phyloP scores from a whole-genome alignment of 495 filamentous ascomycete species.

The Talaromyces liani region DNA sequence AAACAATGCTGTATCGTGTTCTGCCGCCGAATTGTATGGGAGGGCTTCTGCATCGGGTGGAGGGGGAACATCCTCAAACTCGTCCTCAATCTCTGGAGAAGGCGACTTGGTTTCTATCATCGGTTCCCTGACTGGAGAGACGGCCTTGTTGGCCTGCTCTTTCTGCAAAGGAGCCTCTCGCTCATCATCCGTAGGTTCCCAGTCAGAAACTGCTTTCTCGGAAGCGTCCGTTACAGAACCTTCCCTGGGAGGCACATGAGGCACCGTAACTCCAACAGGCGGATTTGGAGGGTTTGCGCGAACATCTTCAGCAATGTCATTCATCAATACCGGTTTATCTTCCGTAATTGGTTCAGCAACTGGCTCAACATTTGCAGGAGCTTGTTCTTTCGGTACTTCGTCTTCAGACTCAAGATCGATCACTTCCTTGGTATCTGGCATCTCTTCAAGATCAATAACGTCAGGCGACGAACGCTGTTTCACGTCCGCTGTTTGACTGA shows the following conservation, averaged over 20 bases:
- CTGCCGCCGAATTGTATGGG: neutral
- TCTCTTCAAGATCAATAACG: constrained; percentile 38
- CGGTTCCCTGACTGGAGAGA: constrained; percentile 4
- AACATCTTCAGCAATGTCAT: constrained; percentile 31
- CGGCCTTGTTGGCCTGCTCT: constrained; percentile 2
- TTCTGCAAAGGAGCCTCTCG: neutral
- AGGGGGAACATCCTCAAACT: constrained; percentile 8
- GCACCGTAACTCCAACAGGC: neutral
- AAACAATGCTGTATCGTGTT: constrained; percentile 21
- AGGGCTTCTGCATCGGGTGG: neutral
- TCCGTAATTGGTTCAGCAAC: constrained; percentile 7
- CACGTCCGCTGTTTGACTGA: constrained; percentile 31
- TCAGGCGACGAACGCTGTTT: constrained; percentile 33
- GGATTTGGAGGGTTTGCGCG: constrained; percentile 25
- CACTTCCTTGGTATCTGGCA: constrained; percentile 25
- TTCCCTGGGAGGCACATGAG: constrained; percentile 3
- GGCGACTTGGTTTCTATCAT: constrained; percentile 26
- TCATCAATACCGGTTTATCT: constrained; percentile 20
- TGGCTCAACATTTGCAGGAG: constrained; percentile 40
- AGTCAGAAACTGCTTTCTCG: constrained; percentile 13
- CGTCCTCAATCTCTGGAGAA: constrained; percentile 30
- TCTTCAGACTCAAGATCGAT: constrained; percentile 35
- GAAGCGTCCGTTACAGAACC: constrained; percentile 13
- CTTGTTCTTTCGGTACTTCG: constrained; percentile 31
- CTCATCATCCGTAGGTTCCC: constrained; percentile 12